Base-by-base conservation (phyloP, 441 rosid genomes). In the Omphalea diandra region DNA sequence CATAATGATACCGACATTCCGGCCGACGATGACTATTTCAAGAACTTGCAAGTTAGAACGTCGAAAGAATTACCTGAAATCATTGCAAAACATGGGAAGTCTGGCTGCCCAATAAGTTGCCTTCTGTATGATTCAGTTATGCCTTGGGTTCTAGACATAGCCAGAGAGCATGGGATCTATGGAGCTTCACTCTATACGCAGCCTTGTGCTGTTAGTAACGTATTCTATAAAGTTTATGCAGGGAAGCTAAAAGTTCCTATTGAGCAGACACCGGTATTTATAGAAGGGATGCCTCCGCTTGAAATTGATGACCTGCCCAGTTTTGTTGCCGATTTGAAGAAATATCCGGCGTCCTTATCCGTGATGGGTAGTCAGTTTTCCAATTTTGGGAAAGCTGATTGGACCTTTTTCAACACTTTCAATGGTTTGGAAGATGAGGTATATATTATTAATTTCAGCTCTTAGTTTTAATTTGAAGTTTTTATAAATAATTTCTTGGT, bases 61-160 rank as follows among this genome's bases (percentile, higher is more conserved):
- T 43, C 78, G 1, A 32, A 27, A n/a, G 75, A 61, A 4, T 67
- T 82, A 11, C 57, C 80, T 5, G 70, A 69, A 2, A 69, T 80
- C 62, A 66, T 77, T 2, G 63, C 49, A 1, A 67, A 70, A 54
- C 65, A 36, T 11, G 15, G 29, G 29, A 35, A 35, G 20, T 56
- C 76, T 1, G 61, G 53, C n/a, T 38, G 47, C 24, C 78, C 76
- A 0, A 56, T 76, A 31, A 68, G 63, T 9, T 77, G 73, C 31
- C 50, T 84, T 1, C 20, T 84, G 4, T 79, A 84, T 26, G 87
- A 81, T 62, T 65, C 85, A 0, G 2, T 73, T 0, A 0, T 64
- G 68, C 36, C 68, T 18, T 64, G 68, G 83, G 27, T 17, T 47
- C 36, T 64, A 0, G 43, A 64, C 0, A n/a, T 50, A 3, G 56